phyloP scores from a whole-genome alignment of 2,329 filamentous ascomycete genomes.

The Colletotrichum sp. region DNA sequence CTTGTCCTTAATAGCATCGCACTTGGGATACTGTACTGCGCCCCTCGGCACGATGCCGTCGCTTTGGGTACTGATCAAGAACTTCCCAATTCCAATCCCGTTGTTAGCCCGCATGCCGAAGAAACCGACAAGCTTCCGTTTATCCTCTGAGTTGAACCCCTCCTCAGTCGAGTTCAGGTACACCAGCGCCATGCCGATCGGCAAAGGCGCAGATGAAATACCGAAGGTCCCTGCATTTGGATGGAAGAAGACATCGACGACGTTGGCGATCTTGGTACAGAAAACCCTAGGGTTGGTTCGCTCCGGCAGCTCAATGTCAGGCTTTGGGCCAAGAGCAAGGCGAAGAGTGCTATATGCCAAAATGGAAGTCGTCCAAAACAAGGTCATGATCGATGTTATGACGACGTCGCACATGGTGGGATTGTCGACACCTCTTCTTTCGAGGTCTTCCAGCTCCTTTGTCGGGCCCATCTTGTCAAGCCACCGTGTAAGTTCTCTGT shows the following conservation, averaged over 20 bases:
- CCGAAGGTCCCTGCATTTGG: constrained; percentile 17
- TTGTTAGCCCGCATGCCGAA: constrained; percentile 1
- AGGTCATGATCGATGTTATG: constrained; percentile 8
- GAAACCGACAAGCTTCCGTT: constrained; percentile 7
- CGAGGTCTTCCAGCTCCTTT: neutral
- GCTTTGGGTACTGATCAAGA: constrained; percentile 7
- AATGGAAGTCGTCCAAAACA: constrained; percentile 16
- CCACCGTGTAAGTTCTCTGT: constrained; percentile 14
- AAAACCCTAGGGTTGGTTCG: constrained; percentile 10
- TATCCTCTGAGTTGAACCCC: neutral
- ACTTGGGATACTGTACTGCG: neutral
- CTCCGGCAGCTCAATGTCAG: neutral
- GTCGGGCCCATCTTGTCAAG: neutral
- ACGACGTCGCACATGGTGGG: constrained; percentile 17
- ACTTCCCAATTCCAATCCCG: constrained; percentile 11
- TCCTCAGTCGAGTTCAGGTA: constrained; percentile 19
- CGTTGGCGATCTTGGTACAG: constrained; percentile 21
- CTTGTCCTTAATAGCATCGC: neutral
- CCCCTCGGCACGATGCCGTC: neutral
- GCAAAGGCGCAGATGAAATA: constrained; percentile 14
- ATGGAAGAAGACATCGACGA: constrained; percentile 19
- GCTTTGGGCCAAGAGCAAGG: neutral
- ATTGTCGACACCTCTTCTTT: neutral
- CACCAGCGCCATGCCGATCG: constrained; percentile 17
- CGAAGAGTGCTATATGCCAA: constrained; percentile 20